Evolutionary conservation across 192 early-diverging fungal genomes (phyloP), one percentile per base, ranked within the genome.

Genomic region (Coemansia sp.): DNA sequence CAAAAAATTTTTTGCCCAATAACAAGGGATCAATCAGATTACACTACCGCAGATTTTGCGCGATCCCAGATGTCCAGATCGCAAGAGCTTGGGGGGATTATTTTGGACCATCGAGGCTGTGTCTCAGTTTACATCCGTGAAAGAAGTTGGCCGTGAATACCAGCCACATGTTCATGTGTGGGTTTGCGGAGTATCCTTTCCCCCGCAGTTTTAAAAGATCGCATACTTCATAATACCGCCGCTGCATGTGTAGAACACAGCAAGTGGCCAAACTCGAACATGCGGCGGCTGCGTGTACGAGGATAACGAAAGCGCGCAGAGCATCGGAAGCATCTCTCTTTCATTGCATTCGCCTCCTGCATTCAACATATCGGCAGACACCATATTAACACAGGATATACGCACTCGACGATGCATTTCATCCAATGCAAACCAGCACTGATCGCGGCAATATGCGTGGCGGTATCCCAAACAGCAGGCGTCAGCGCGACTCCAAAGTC

Each of bases 401-500:
- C 6, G 11, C n/a, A 42, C 17, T 25, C 15, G 19, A 14, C 52
- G 33, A 54, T 54, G 52, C 7, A 31, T 31, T 30, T 33, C 23
- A 10, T 17, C 7, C 30, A 25, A 30, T 9, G n/a, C 52, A 54
- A 17, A 54, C 3, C 52, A 54, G 29, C 30, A 30, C 28, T 33
- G 6, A 15, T 31, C 17, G 52, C 52, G 17, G 29, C 17, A 14
- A 17, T 30, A 17, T 31, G 52, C 29, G 14, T 54, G 2, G 52
- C 30, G 33, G 15, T 54, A 14, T 19, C 23, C 4, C 52, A 54
- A 30, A 19, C 52, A 54, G 20, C 9, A 17, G 29, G 29, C 20
- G 52, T 33, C 17, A 6, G 2, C 9, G 40, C 27, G 23, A 11
- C 41, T 38, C 42, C 42, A 45, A 58, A 62, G 17, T 61, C 69